Base-by-base conservation (phyloP, 2,329 filamentous ascomycete genomes). In the Epichloe typhina region DNA sequence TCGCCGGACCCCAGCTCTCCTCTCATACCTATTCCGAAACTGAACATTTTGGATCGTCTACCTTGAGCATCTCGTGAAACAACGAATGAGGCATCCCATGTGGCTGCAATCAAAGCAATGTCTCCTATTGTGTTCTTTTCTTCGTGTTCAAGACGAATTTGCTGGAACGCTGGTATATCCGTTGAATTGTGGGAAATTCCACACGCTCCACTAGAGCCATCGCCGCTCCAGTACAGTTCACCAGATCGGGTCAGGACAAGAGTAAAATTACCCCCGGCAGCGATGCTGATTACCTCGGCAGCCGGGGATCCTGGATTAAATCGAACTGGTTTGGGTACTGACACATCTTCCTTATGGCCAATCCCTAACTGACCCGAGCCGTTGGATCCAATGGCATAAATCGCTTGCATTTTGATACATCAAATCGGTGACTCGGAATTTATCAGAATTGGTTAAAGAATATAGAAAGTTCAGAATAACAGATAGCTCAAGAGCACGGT, bases 211-310 rank as follows among this genome's bases (percentile, higher is more conserved):
- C 63, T 71, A 2, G 68, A 62, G 7, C 68, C 71, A 52, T 83
- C 77, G 1, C 89, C 89, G 44, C 80, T 76, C 59, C 78, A 82
- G 60, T 79, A 85, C 0, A 90, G 69, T 1, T 68, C 58, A 0
- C 83, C 83, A 26, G 71, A 62, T 4, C 70, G 61, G n/a, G 76
- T 79, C 11, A 89, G 70, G 9, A 95, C 64, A 4, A 96, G 68
- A 0, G 88, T 94, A 65, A 96, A 91, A 61, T 96, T 96, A 1
- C 90, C 90, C 4, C 91, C 91, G 7, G 87, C 73, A 19, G 69
- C 69, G 9, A 75, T 64, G 41, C 63, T 64, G 48, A 62, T 57
- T 50, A 74, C 63, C 26, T 64, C 60, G 13, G 69, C 62, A 31
- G 60, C 57, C 37, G 67, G 62, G 47, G 62, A 59, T 13, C 65